A percentile compares a stretch with the other conserved stretches of the same genome.
Conservation (phyloP, 352 stramenopile species). For the Elongisporangium senticosum region DNA sequence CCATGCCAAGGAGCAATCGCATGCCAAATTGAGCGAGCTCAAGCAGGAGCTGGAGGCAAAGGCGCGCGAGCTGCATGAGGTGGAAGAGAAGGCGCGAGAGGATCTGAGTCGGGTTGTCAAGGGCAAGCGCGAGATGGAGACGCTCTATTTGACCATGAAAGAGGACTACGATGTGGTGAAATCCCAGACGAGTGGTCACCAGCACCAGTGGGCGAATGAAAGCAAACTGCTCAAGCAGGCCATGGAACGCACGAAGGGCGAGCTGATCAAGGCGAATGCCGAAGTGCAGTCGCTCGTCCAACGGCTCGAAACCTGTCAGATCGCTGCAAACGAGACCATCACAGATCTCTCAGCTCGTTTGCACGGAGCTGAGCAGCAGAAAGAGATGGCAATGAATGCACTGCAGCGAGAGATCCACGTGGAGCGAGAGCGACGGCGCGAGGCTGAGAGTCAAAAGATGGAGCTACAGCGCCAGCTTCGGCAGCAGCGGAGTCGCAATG, state of each 20-base stretch:
- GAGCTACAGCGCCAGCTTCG: slow-evolving; percentile 44
- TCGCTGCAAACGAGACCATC: slow-evolving; percentile 59
- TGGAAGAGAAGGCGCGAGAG: slow-evolving; percentile 43
- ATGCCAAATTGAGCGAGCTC: slow-evolving; percentile 45
- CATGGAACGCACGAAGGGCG: slow-evolving; percentile 50
- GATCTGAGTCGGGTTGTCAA: slow-evolving; percentile 36
- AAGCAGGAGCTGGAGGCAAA: slow-evolving; percentile 54
- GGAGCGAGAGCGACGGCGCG: slow-evolving; percentile 46
- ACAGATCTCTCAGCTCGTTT: slow-evolving; percentile 39
- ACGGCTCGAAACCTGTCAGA: slow-evolving; percentile 45
- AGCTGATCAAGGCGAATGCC: slow-evolving; percentile 33
- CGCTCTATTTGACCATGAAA: slow-evolving; percentile 31
- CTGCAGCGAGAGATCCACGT: slow-evolving; percentile 52
- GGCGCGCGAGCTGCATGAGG: slow-evolving; percentile 35
- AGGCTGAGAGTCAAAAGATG: slow-evolving; percentile 56
- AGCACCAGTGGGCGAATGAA: slow-evolving; percentile 45
- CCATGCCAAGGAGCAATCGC: slow-evolving; percentile 46
- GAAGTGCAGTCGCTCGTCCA: slow-evolving; percentile 43
- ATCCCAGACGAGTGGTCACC: slow-evolving; percentile 27
- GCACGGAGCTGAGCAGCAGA: slow-evolving; percentile 48
- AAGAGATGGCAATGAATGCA: slow-evolving; percentile 24
- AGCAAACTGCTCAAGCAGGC: slow-evolving; percentile 35
- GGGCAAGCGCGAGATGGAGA: slow-evolving; percentile 58
- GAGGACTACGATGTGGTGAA: slow-evolving; percentile 44
- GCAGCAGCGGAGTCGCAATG: slow-evolving; percentile 12